These are phyloP conservation scores for Sporothrix luriei DNA, from an alignment of 2,329 filamentous ascomycete genomes.

Conservation along the genomic window DNA sequence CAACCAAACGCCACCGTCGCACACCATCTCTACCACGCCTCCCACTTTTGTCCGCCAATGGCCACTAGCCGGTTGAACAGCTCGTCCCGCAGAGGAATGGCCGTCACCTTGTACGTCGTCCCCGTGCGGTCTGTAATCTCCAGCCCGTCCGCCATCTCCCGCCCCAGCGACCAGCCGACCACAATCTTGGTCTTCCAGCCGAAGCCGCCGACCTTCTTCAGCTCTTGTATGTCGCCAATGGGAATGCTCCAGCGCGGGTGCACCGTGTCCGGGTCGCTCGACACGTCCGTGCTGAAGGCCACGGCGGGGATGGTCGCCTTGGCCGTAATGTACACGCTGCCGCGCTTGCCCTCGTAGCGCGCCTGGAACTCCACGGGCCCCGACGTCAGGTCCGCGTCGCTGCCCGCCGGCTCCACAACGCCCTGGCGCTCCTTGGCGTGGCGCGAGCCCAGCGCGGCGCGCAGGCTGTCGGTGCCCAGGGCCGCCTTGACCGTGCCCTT, in stretches of 20 bases:
- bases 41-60: conserved; percentile 82
- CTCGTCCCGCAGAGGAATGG: conserved; percentile 71
- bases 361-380: conserved; percentile 79
- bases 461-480: conserved; percentile 71
- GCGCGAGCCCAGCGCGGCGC: conserved; percentile 63
- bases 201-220: conserved; percentile 78
- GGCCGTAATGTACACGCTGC: conserved; percentile 68
- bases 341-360: conserved; percentile 72
- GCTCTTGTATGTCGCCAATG: conserved; percentile 69
- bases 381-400: conserved; percentile 49
- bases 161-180: conserved; percentile 74
- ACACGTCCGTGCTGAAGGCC: conserved; percentile 58
- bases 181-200: conserved; percentile 85
- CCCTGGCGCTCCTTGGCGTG: conserved; percentile 72
- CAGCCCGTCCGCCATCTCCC: conserved; percentile 75
- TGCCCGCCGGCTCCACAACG: conserved; percentile 57
- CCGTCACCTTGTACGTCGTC: conserved; percentile 65
- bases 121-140: conserved; percentile 63
- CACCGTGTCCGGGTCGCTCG: conserved; percentile 51
- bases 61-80: conserved; percentile 51
- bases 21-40: conserved; percentile 60
- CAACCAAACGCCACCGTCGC: background rate
- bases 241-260: conserved; percentile 64
- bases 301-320: conserved; percentile 69
- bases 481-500: conserved; percentile 72